A percentile compares a stretch with the other conserved stretches of the same genome.
These are phyloP conservation scores for Nicotiana rustica DNA, from an alignment of 305 asterid genomes.

Conservation along the genomic window DNA sequence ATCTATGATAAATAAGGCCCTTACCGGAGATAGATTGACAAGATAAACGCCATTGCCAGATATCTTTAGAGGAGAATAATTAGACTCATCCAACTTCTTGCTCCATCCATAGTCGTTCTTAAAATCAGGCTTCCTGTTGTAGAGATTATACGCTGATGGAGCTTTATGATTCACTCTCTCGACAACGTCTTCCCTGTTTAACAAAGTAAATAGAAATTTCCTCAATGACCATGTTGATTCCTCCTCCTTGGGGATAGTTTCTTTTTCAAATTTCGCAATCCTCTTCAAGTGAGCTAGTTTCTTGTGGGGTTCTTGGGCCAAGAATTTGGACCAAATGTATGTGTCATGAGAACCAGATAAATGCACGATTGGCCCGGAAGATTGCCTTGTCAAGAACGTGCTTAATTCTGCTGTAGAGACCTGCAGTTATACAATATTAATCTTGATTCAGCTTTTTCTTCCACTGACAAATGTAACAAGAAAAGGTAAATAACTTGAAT, in stretches of 20 bases:
- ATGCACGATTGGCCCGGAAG: slow-evolving; percentile 61
- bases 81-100: slow-evolving; percentile 59
- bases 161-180: slow-evolving; percentile 41
- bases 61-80: slow-evolving; percentile 59
- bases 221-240: slow-evolving; percentile 61
- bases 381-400: slow-evolving; percentile 52
- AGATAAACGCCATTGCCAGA: slow-evolving; percentile 63
- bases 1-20: neutral
- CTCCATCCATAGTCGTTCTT: slow-evolving; percentile 73
- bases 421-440: slow-evolving; percentile 41
- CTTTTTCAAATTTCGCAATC: slow-evolving; percentile 31
- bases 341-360: slow-evolving; percentile 50
- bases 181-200: slow-evolving; percentile 41
- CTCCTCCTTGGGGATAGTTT: slow-evolving; percentile 20
- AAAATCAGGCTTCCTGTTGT: slow-evolving; percentile 57
- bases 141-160: slow-evolving; percentile 67
- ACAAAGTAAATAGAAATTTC: slow-evolving; percentile 54
- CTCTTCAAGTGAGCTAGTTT: slow-evolving; percentile 58
- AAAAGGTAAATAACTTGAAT: neutral
- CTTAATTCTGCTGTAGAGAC: slow-evolving; percentile 57
- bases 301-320: slow-evolving; percentile 46
- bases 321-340: slow-evolving; percentile 55
- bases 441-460: neutral
- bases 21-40: slow-evolving; percentile 75
- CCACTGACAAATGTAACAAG: neutral